Base-by-base conservation (phyloP, 768 basidiomycete genomes). In the Suillus tomentosus region DNA sequence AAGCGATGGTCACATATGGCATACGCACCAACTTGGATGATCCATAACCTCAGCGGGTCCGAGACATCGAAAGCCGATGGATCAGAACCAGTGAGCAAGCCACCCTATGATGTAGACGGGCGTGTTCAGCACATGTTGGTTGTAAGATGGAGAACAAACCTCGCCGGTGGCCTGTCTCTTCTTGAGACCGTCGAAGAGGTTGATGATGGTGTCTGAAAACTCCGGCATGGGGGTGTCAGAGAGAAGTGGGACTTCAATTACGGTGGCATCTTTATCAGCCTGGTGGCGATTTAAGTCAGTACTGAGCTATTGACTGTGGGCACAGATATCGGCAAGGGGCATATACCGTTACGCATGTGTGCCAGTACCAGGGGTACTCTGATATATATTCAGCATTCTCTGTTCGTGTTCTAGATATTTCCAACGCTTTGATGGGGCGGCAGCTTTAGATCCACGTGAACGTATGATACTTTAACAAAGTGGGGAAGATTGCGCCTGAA, bases 11-110 rank as follows among this genome's bases (percentile, higher is more conserved):
- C 15, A 36, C 69, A 19, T 10, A 24, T 43, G 9, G 17, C 37
- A 22, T 31, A 79, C 83, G 62, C 64, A 91, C 92, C 78, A 22
- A 91, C 77, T 80, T 93, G 90, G 61, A 93, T 87, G 61, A 88
- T 81, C 90, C 90, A 93, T 78, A 93, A 76, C 54, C 80, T 79
- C 70, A 95, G 77, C 24, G 95, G 95, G 72, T 96, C 88, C 10
- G 71, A 68, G 0, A 79, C 14, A 66, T 89, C 87, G 77, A 87
- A 92, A 0, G 72, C 43, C 0, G 84, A 72, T 9, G 95, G 95
- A 71, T 95, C 88, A 50, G 81, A 78, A n/a, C 93, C 94, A 60
- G 84, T 84, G 34, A 96, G 81, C 15, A 96, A 79, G 61, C 92
- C 92, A 19, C 88, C 91, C 91, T 93, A 67, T 22, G 54, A 67